Conservation (phyloP, 768 basidiomycete species). For the Mycena galericulata region DNA sequence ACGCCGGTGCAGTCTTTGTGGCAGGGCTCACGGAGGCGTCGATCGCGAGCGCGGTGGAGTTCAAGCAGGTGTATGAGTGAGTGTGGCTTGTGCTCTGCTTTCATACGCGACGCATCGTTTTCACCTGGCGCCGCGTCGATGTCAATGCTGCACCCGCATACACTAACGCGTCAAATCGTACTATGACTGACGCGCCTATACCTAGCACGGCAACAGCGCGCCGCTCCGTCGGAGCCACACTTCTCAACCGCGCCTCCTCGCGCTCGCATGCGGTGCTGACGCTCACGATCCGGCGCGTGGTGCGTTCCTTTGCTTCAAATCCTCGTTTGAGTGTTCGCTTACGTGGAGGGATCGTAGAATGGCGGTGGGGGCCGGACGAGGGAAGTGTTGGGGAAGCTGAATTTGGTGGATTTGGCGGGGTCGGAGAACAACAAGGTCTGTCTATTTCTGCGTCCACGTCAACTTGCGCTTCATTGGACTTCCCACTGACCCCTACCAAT, state of each 20-base stretch:
- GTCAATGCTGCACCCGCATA: neutral
- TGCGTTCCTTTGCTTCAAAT: neutral
- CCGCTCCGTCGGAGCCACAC: constrained; percentile 88
- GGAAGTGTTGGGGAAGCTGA: constrained; percentile 76
- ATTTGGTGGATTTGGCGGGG: constrained; percentile 90
- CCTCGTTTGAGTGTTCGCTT: too few species aligned
- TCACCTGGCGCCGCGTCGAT: neutral
- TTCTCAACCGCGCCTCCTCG: constrained; percentile 86
- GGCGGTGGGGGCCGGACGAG: neutral
- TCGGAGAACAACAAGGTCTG: constrained; percentile 90
- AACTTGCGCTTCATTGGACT: too few species aligned
- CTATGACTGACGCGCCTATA: neutral
- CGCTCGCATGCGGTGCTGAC: constrained; percentile 91
- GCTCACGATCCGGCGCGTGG: constrained; percentile 63
- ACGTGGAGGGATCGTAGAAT: neutral
- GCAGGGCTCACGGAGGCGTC: constrained; percentile 59
- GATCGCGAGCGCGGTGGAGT: constrained; percentile 56
- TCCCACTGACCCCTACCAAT: too few species aligned
- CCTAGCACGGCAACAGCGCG: constrained; percentile 75
- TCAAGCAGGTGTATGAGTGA: constrained; percentile 60
- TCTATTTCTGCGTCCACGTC: neutral
- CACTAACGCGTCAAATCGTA: neutral
- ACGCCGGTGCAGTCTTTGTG: constrained; percentile 65
- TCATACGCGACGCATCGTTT: neutral
- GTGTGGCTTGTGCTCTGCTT: constrained; percentile 31